Base-by-base conservation (phyloP, 352 stramenopile genomes). In the Phytophthora podocarpi region DNA sequence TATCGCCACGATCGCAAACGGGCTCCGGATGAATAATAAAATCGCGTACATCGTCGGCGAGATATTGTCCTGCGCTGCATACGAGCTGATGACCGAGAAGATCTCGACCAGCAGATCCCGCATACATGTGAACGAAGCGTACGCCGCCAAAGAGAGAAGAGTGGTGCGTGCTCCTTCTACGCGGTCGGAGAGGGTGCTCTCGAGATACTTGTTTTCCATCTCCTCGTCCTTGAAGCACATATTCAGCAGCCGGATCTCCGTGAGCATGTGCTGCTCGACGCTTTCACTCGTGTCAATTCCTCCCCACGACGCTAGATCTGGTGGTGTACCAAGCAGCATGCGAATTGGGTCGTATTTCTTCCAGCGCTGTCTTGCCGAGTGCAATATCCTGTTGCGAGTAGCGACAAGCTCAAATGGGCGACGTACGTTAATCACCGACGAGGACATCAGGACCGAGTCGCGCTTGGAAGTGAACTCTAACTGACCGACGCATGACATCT, bases 161-260 rank as follows among this genome's bases (percentile, higher is more conserved):
- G 81, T 92, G 2, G 67, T 78, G 21, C 77, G 80, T 3, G 84
- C 81, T 8, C 82, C 86, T 62, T 89, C 80, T 0, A 91, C 78
- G 13, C 86, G 81, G 11, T 86, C 76, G 0, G 57, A 58, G 0
- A 91, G 48, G 12, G 86, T 95, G 5, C 47, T 80, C 11, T 92
- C 80, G 5, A 92, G 65, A 26, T 88, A 95, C 41, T 81, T 90
- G 45, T 77, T 66, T 52, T 95, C 86, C 78, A 92, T 92, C 1
- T 89, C 80, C 0, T 65, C 53, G 9, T 93, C 75, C 23, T 84
- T 73, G 55, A 95, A 95, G 21, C 72, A 65, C 52, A 95, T 64
- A 37, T 85, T 74, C 40, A 81, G 50, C 11, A 73, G 31, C 11
- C 84, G 71, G 35, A 91, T 91, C 59, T 93, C 79, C 0, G 70